Evolutionary conservation across 805 yeast species (phyloP), one percentile per base, ranked within the genome.

Genomic region (Yueomyces sp.): DNA sequence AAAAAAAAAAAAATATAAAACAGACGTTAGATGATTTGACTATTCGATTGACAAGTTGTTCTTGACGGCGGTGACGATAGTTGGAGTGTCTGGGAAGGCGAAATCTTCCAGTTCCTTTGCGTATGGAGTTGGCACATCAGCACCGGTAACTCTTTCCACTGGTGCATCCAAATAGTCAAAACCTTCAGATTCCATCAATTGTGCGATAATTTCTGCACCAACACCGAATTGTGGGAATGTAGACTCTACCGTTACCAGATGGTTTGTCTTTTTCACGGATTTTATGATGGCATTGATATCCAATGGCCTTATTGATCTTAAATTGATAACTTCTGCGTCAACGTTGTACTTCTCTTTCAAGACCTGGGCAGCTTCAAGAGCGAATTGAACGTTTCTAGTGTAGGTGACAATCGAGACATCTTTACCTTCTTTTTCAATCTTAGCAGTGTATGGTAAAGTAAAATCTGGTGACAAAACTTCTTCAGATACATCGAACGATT

Each of bases 61-160:
- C 69, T 79, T 85, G 53, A 76, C 74, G 53, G 87, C 96, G 75
- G 87, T 82, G 62, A 84, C 76, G 57, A 92, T 84, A 52, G 87
- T 77, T 60, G 85, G 90, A 45, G 85, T 74, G 65, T 88, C 95
- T 67, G 99, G 99, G 96, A 92, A 92, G 45, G 97, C 96, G 63
- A 92, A 85, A 71, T 84, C 94, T 78, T 92, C 99, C 64, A 92
- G 77, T 70, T 82, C 88, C 67, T 79, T 77, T 56, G 96, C 95
- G 64, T 92, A 92, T 52, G 99, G 99, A 55, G 98, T 92, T 67
- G 99, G 99, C 32, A 88, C 96, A 72, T 92, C 99, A 63, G 97
- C 94, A 67, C 98, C 98, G 47, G 98, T 92, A 59, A 88, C 90
- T 76, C 99, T 86, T 72, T 82, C 94, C 53, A 92, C 85, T 56